Evolutionary conservation across 1,284 basidiomycete species (phyloP).

Genomic region (Veloboletus limbatus): DNA sequence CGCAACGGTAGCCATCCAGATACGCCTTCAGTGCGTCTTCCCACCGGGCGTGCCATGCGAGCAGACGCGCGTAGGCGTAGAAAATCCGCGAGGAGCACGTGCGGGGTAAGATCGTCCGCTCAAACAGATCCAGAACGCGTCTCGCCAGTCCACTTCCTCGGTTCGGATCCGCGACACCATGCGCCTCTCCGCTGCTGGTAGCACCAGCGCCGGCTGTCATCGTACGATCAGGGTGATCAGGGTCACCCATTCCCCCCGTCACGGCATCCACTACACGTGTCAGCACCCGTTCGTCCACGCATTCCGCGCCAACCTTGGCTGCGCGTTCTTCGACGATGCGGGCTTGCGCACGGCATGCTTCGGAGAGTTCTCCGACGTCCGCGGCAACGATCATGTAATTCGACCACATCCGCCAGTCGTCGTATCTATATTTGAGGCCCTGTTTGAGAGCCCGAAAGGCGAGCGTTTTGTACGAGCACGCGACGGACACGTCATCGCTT

Average conservation of each 20-base stretch:
- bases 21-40: constrained; percentile 78
- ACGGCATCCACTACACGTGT: constrained; percentile 86
- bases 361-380: constrained; percentile 89
- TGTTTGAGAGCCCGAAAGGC: constrained; percentile 95
- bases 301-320: constrained; percentile 56
- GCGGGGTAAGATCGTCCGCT: constrained; percentile 74
- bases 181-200: background rate
- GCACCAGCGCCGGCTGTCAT: background rate
- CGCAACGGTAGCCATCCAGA: constrained; percentile 78
- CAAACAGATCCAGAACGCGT: constrained; percentile 71
- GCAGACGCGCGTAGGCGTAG: constrained; percentile 76
- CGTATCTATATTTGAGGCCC: constrained; percentile 80
- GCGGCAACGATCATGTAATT: constrained; percentile 96
- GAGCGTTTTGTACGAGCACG: constrained; percentile 75
- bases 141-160: constrained; percentile 64
- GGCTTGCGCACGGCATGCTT: constrained; percentile 81
- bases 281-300: constrained; percentile 83
- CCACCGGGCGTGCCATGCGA: constrained; percentile 71
- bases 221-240: constrained; percentile 30
- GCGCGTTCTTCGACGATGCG: constrained; percentile 82
- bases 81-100: constrained; percentile 77
- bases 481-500: constrained; percentile 29
- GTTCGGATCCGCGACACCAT: constrained; percentile 46
- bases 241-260: constrained; percentile 52
- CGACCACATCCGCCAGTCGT: constrained; percentile 98